Evolutionary conservation across 345 rosid species (phyloP).

Genomic region (Lumnitzera racemosa): DNA sequence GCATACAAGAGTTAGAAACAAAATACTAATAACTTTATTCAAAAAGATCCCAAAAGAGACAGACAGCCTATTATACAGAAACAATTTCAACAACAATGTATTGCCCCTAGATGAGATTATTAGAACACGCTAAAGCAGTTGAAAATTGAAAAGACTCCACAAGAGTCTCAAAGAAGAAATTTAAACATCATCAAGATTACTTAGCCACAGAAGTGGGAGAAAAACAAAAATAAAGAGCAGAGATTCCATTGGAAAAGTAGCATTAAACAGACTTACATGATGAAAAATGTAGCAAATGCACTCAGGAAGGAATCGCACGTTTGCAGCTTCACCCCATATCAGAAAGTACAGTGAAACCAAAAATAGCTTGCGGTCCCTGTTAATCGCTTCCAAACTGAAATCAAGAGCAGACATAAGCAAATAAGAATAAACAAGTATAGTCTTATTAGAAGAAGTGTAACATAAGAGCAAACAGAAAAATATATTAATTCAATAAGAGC

Average conservation of each 20-base stretch:
- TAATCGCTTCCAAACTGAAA: constrained; percentile 76
- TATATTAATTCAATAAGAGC: neutral
- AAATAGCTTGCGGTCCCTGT: constrained; percentile 84
- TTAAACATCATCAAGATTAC: too few species aligned
- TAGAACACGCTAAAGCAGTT: too few species aligned
- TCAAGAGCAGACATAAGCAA: constrained; percentile 5
- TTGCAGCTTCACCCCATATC: constrained; percentile 99
- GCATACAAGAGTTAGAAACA: neutral
- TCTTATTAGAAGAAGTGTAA: constrained; percentile 10
- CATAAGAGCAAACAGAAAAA: constrained; percentile 4
- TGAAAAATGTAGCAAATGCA: constrained; percentile 97
- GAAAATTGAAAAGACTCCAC: too few species aligned
- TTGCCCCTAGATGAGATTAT: too few species aligned
- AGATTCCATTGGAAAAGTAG: neutral
- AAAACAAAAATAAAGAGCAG: neutral
- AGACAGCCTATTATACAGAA: neutral
- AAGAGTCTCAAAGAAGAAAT: too few species aligned
- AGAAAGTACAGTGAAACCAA: constrained; percentile 87
- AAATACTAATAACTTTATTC: too few species aligned
- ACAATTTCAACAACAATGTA: too few species aligned
- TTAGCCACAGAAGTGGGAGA: neutral
- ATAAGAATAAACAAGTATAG: neutral
- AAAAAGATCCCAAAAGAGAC: neutral
- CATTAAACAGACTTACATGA: constrained; percentile 48
- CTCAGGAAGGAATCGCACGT: constrained; percentile 97